A percentile compares a stretch with the other conserved stretches of the same genome.
phyloP scores from a whole-genome alignment of 305 asterid species.

The Withania somnifera region DNA sequence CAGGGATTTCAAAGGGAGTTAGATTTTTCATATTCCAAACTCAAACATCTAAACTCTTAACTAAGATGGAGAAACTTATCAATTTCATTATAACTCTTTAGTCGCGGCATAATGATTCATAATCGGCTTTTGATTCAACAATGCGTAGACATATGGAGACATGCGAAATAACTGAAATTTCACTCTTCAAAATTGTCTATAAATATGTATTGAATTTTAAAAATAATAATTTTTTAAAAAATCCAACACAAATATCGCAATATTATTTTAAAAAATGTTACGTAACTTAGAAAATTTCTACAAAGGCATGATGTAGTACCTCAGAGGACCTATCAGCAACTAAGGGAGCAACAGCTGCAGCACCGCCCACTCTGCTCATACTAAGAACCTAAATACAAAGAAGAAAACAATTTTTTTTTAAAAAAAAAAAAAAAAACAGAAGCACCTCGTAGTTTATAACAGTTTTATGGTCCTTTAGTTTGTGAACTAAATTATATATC shows the following conservation, averaged over 20 bases:
- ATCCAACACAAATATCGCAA: no score
- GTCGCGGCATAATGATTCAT: no score
- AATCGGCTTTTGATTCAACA: no score
- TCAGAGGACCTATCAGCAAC: constrained; percentile 59
- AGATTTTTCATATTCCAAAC: not conserved
- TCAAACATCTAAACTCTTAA: not conserved
- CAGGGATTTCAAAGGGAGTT: not conserved
- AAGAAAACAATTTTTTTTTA: not conserved
- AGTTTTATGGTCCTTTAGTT: no score
- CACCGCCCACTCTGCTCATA: constrained; percentile 92
- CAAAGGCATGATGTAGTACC: constrained; percentile 26
- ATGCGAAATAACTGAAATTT: no score
- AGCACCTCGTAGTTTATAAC: not conserved
- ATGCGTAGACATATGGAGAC: no score
- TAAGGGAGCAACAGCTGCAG: constrained; percentile 60
- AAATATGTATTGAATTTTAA: no score
- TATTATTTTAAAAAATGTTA: no score
- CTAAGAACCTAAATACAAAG: constrained; percentile 54
- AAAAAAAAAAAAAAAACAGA: not conserved
- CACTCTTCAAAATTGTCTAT: no score
- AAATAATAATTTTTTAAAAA: no score
- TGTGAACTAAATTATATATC: no score
- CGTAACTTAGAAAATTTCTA: not conserved
- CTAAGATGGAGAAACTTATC: not conserved
- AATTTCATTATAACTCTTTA: no score